phyloP scores from a whole-genome alignment of 2,329 filamentous ascomycete genomes.

The Thermoascus crustaceus region DNA sequence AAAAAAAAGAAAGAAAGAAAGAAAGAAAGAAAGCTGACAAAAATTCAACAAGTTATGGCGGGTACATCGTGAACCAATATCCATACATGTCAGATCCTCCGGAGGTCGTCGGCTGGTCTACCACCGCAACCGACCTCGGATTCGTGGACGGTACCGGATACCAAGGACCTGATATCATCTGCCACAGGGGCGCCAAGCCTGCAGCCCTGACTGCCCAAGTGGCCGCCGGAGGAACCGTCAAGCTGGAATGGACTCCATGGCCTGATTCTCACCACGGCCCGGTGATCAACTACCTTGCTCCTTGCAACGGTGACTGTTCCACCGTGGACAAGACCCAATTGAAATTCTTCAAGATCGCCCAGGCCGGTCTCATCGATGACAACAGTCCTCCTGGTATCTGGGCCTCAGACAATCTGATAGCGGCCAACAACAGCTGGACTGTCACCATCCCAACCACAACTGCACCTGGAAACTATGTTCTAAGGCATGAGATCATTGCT shows the following conservation, averaged over 20 bases:
- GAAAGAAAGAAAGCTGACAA: no score
- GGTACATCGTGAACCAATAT: slow-evolving; percentile 33
- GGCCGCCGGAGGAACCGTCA: slow-evolving; percentile 51
- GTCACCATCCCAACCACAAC: slow-evolving; percentile 42
- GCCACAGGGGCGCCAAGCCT: slow-evolving; percentile 48
- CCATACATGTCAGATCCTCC: slow-evolving; percentile 30
- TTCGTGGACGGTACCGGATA: slow-evolving; percentile 43
- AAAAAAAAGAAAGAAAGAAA: no score
- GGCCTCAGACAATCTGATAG: slow-evolving; percentile 48
- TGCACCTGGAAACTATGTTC: slow-evolving; percentile 45
- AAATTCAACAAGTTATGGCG: slow-evolving; percentile 35
- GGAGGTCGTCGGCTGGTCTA: slow-evolving; percentile 49
- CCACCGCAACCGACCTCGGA: slow-evolving; percentile 45
- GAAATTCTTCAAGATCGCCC: slow-evolving; percentile 57
- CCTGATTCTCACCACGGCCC: slow-evolving; percentile 57
- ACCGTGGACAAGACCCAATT: slow-evolving; percentile 46
- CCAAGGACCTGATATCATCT: slow-evolving; percentile 46
- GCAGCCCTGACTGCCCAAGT: slow-evolving; percentile 43
- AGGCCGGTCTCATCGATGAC: slow-evolving; percentile 44
- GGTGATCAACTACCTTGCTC: slow-evolving; percentile 57
- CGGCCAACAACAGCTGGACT: slow-evolving; percentile 45
- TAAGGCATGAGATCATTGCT: slow-evolving; percentile 50
- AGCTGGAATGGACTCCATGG: slow-evolving; percentile 58
- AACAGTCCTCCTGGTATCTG: slow-evolving; percentile 42
- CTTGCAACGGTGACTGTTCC: slow-evolving; percentile 50